Conservation (phyloP, 2,329 filamentous ascomycete species). For the Huntiella omanensis region DNA sequence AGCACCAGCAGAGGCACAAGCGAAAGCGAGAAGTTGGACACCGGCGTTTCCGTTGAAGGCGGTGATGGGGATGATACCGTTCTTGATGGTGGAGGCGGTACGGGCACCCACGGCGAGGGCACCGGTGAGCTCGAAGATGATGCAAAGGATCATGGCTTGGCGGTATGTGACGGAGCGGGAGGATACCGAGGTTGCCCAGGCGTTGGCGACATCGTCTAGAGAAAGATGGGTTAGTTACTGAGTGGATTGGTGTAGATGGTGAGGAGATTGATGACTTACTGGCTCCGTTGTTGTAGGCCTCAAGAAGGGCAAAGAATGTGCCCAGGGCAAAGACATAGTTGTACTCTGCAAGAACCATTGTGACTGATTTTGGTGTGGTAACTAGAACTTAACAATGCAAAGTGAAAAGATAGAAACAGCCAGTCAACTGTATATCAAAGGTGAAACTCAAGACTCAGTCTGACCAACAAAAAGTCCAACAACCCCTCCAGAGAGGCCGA, state of each 20-base stretch:
- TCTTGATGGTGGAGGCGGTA: slow-evolving; percentile 63
- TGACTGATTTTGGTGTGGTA: slow-evolving; percentile 13
- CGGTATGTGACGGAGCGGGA: slow-evolving; percentile 57
- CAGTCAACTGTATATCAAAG: neutral
- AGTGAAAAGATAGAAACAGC: neutral
- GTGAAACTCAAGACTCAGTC: neutral
- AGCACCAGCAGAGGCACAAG: slow-evolving; percentile 43
- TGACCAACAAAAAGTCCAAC: no score
- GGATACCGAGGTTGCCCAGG: slow-evolving; percentile 65
- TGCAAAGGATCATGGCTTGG: slow-evolving; percentile 47
- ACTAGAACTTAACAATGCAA: neutral
- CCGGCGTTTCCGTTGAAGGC: slow-evolving; percentile 42
- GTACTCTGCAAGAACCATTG: slow-evolving; percentile 42
- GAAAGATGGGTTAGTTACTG: slow-evolving; percentile 1
- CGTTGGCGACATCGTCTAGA: slow-evolving; percentile 64
- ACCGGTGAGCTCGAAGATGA: slow-evolving; percentile 49
- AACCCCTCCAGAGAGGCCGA: no score
- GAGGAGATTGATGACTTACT: slow-evolving; percentile 31
- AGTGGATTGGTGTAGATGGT: neutral
- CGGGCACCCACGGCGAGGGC: slow-evolving; percentile 48
- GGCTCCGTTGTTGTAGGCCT: slow-evolving; percentile 63
- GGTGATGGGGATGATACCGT: slow-evolving; percentile 45
- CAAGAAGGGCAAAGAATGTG: slow-evolving; percentile 57
- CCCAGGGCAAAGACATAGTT: slow-evolving; percentile 58
- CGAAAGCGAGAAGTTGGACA: slow-evolving; percentile 50